Percentiles rank a stretch among this genome's conserved stretches.
Conservation (phyloP, 2,329 filamentous ascomycete genomes). For the Phaeoacremonium minimum region DNA sequence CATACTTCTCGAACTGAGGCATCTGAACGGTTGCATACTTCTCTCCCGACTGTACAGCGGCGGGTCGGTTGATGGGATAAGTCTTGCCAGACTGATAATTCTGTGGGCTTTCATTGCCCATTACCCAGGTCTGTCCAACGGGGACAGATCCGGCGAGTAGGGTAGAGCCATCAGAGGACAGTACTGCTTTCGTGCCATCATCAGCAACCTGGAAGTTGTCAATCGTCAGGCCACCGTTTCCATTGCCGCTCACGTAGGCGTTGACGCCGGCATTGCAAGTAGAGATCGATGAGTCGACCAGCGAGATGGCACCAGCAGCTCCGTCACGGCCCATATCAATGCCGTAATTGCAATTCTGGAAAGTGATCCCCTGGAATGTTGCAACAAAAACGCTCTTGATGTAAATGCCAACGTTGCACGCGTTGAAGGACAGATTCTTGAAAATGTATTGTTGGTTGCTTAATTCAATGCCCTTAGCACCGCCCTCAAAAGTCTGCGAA, state of each 20-base stretch:
- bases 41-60: conserved; percentile 20
- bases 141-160: conserved; percentile 14
- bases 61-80: conserved; percentile 22
- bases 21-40: conserved; percentile 33
- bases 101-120: conserved; percentile 17
- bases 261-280: conserved; percentile 19
- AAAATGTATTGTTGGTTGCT: conserved; percentile 28
- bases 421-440: conserved; percentile 23
- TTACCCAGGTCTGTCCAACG: conserved; percentile 18
- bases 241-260: conserved; percentile 15
- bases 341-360: conserved; percentile 21
- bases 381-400: conserved; percentile 18
- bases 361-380: conserved; percentile 20
- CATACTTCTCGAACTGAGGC: conserved; percentile 37
- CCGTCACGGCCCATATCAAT: conserved; percentile 19
- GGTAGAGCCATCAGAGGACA: conserved; percentile 11
- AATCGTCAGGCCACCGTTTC: conserved; percentile 21
- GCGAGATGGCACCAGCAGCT: conserved; percentile 18
- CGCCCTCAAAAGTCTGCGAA: conserved; percentile 22
- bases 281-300: conserved; percentile 22
- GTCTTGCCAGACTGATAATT: conserved; percentile 22
- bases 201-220: conserved; percentile 19
- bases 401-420: conserved; percentile 22
- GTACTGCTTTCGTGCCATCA: conserved; percentile 12
- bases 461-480: conserved; percentile 21